Percentiles rank a stretch among this genome's conserved stretches.
Conservation (phyloP, 371 early-diverging fungal species). For the Homolaphlyctis polyrhiza region DNA sequence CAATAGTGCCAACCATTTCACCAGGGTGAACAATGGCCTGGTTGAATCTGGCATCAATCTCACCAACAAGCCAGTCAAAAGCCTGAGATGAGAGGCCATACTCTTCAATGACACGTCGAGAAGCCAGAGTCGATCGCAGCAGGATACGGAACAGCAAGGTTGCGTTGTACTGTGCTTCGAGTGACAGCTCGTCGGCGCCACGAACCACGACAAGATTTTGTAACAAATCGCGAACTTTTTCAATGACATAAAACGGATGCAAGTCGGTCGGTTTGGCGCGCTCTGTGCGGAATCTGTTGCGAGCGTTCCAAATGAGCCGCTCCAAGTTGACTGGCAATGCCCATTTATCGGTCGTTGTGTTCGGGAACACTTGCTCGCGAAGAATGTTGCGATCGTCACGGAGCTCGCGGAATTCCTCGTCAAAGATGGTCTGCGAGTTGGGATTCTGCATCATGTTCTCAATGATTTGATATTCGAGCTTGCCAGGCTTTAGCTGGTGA, state of each 20-base stretch:
- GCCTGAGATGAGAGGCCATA: conserved; percentile 80
- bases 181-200: conserved; percentile 77
- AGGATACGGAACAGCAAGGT: conserved; percentile 85
- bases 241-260: conserved; percentile 77
- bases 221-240: conserved; percentile 65
- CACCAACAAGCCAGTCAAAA: conserved; percentile 93
- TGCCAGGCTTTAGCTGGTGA: conserved; percentile 53
- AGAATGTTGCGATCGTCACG: conserved; percentile 66
- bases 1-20: conserved; percentile 99
- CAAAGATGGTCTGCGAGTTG: conserved; percentile 64
- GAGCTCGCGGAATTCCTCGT: conserved; percentile 78
- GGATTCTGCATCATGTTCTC: conserved; percentile 38
- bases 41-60: conserved; percentile 87
- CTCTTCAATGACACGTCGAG: conserved; percentile 85
- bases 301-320: conserved; percentile 88
- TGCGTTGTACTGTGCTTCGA: conserved; percentile 88
- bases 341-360: conserved; percentile 61
- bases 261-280: conserved; percentile 76
- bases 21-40: conserved; percentile 91
- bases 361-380: conserved; percentile 68
- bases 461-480: conserved; percentile 55
- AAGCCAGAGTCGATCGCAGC: conserved; percentile 77
- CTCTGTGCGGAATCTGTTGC: conserved; percentile 82
- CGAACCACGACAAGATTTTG: conserved; percentile 76
- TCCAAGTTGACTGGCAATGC: conserved; percentile 89